Base-by-base conservation (phyloP, 805 yeast genomes). In the Cyberlindnera euphorbiiphila region DNA sequence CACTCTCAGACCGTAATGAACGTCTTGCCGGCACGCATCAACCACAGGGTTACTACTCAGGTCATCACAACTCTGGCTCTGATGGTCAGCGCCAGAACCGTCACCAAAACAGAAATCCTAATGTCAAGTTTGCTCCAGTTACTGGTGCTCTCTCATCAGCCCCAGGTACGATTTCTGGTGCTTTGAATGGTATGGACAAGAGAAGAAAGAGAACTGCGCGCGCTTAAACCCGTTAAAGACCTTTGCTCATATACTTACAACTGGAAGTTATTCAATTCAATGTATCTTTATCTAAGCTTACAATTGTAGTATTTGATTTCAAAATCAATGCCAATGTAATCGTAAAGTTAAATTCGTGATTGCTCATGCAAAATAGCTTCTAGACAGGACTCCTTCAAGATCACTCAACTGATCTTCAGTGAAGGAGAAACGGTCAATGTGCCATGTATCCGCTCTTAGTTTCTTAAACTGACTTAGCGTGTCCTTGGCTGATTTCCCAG, bases 401-500 rank as follows among this genome's bases (percentile, higher is more conserved):
- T 87, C 96, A 54, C 87, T 93, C 34, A 88, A 66, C 60, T 91
- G 94, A 5, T 81, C 85, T 33, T 72, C 76, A 8, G 79, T 76
- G 58, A 91, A 93, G 11, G 73, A 76, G 47, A 69, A 69, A 43
- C 83, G 73, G 57, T 91, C 98, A 42, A 87, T 75, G 53, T 85
- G 95, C 98, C 98, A 91, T 0, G 97, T 87, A 53, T 91, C 98
- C 41, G 89, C 94, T 47, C 98, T 74, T 6, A 86, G 78, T 65
- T 88, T 88, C 59, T 89, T 91, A 65, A 93, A 93, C 45, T 78
- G 81, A 46, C 95, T 81, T 34, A 91, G 68, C 2, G 76, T 72
- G 22, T 78, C 80, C 59, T 91, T 91, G 6, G 96, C 94, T 1
- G 95, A 74, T 37, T 81, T 75, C 1, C 96, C 96, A 20, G 84